Conservation (phyloP, 305 asterid genomes). For the Solanum hybrid region DNA sequence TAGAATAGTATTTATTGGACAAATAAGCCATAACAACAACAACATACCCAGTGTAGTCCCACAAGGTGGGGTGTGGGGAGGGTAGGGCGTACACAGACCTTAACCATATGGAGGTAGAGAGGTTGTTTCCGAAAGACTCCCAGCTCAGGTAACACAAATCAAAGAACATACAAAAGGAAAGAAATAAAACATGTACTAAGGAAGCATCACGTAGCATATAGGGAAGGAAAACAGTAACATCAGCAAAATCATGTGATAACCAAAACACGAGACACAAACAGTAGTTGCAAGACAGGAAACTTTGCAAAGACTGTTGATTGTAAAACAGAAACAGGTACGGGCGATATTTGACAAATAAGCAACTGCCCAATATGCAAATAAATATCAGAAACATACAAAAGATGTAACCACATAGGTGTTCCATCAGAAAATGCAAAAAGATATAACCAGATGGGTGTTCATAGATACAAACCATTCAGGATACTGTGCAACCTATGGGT, state of each 20-base stretch:
- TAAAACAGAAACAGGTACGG: background rate
- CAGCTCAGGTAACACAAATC: background rate
- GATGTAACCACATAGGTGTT: background rate
- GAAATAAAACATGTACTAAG: background rate
- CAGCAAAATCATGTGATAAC: background rate
- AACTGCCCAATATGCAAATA: background rate
- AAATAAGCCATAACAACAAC: background rate
- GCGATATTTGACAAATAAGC: background rate
- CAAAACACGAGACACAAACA: background rate
- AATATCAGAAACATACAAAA: background rate
- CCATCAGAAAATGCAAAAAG: background rate
- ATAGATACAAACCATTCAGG: constrained; percentile 15
- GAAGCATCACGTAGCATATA: background rate
- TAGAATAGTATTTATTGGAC: background rate
- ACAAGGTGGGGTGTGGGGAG: background rate
- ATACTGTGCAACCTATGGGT: constrained; percentile 26
- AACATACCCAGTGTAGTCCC: background rate
- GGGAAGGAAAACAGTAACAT: background rate
- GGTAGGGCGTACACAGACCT: background rate
- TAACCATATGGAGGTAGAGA: background rate
- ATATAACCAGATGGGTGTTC: background rate
- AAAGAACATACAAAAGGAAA: background rate
- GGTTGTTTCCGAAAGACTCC: background rate
- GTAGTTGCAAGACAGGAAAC: background rate
- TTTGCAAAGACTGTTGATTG: background rate